Percentiles rank a stretch among this genome's conserved stretches.
These are phyloP conservation scores for Mycena galopus DNA, from an alignment of 768 basidiomycete species.

Conservation along the genomic window DNA sequence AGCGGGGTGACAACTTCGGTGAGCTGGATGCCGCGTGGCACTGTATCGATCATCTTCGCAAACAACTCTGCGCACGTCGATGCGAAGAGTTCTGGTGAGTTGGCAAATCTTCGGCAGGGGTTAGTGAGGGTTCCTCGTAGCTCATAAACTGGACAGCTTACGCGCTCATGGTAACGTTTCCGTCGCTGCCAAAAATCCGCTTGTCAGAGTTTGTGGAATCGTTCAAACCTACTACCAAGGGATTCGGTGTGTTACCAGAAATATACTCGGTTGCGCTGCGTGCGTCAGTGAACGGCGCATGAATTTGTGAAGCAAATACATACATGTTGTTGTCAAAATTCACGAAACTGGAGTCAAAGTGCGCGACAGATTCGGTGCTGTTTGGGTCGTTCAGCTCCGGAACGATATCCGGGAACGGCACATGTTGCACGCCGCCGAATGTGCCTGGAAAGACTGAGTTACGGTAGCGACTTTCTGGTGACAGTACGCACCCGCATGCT, in stretches of 20 bases:
- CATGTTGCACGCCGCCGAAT: background rate
- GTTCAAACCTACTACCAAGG: background rate
- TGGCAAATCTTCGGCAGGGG: background rate
- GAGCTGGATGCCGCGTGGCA: constrained; percentile 9
- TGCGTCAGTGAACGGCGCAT: too few relatives aligned
- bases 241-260: constrained; percentile 38
- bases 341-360: background rate
- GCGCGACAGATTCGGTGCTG: background rate
- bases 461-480: background rate
- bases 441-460: background rate
- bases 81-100: background rate
- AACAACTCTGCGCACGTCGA: constrained; percentile 19
- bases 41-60: constrained; percentile 9
- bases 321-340: background rate
- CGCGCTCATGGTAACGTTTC: constrained; percentile 51
- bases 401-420: background rate
- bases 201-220: background rate
- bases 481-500: background rate
- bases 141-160: constrained; percentile 9
- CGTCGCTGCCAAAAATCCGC: constrained; percentile 40
- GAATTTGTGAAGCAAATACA: background rate
- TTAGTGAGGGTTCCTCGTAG: background rate
- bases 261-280: constrained; percentile 53
- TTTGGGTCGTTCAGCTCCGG: background rate
- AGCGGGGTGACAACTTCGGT: constrained; percentile 6